A percentile compares a stretch with the other conserved stretches of the same genome.
Conservation (phyloP, 2,329 filamentous ascomycete species). For the Calonectria hawksworthii region DNA sequence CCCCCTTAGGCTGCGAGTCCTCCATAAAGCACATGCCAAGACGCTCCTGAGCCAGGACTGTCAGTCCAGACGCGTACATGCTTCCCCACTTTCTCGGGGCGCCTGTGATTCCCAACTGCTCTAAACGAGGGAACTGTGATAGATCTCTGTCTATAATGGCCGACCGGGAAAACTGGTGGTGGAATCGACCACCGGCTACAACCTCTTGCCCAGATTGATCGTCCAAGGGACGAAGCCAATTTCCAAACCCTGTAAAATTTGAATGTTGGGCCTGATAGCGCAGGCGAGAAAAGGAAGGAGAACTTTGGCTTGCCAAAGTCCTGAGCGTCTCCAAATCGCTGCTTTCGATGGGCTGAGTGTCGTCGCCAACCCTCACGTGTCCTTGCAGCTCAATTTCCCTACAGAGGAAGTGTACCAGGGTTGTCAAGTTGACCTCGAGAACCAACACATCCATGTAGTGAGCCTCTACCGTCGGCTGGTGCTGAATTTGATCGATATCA, state of each 20-base stretch:
- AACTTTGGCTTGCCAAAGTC: neutral
- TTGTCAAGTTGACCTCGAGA: neutral
- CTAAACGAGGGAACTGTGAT: neutral
- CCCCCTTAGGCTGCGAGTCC: neutral
- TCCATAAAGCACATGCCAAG: neutral
- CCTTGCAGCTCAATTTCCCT: neutral
- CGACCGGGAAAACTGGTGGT: neutral
- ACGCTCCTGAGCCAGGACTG: neutral
- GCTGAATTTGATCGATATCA: neutral
- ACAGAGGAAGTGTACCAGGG: neutral
- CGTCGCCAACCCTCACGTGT: too few relatives aligned
- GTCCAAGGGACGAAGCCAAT: neutral
- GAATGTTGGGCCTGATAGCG: neutral
- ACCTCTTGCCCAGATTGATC: neutral
- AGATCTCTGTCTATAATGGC: neutral
- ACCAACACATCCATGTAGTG: neutral
- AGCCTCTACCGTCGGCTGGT: rapidly evolving
- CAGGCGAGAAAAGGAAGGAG: neutral
- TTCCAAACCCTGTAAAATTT: neutral
- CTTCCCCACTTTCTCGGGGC: neutral
- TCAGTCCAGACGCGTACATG: neutral
- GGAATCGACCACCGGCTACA: neutral
- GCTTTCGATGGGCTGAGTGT: neutral
- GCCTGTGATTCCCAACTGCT: neutral
- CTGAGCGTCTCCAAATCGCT: neutral